phyloP scores from a whole-genome alignment of 2,329 filamentous ascomycete species.

The Fusarium dlaminii region DNA sequence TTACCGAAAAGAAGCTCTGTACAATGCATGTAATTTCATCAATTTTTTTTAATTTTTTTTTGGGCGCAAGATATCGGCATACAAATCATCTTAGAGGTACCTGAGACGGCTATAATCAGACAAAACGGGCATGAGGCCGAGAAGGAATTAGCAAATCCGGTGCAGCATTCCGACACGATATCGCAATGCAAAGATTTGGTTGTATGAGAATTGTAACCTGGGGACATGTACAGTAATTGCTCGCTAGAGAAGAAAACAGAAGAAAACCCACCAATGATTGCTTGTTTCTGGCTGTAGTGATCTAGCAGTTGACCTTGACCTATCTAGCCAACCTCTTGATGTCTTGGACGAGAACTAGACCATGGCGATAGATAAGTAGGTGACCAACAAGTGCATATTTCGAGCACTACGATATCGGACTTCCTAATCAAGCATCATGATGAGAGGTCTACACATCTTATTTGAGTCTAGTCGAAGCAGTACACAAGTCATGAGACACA shows the following conservation, averaged over 20 bases:
- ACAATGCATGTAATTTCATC: neutral
- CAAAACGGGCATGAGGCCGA: neutral
- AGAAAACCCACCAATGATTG: neutral
- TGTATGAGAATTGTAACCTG: neutral
- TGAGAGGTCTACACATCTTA: neutral
- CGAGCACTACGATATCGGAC: neutral
- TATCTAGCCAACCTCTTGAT: neutral
- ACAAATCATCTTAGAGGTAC: neutral
- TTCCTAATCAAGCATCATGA: slow-evolving; percentile 9
- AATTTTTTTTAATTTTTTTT: neutral
- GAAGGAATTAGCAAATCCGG: neutral
- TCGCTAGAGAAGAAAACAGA: neutral
- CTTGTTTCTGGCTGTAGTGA: neutral
- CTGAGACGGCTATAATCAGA: neutral
- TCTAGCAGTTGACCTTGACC: neutral
- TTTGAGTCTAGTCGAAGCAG: neutral
- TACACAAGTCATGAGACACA: slow-evolving; percentile 19
- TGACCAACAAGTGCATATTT: neutral
- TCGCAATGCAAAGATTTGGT: neutral
- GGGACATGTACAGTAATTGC: neutral
- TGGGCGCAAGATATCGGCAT: neutral
- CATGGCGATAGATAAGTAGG: neutral
- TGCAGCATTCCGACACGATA: neutral
- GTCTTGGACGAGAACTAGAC: neutral
- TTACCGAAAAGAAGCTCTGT: neutral